A percentile compares a stretch with the other conserved stretches of the same genome.
Evolutionary conservation across 2,329 filamentous ascomycete genomes (phyloP).

Genomic region (Aspergillus ustus): DNA sequence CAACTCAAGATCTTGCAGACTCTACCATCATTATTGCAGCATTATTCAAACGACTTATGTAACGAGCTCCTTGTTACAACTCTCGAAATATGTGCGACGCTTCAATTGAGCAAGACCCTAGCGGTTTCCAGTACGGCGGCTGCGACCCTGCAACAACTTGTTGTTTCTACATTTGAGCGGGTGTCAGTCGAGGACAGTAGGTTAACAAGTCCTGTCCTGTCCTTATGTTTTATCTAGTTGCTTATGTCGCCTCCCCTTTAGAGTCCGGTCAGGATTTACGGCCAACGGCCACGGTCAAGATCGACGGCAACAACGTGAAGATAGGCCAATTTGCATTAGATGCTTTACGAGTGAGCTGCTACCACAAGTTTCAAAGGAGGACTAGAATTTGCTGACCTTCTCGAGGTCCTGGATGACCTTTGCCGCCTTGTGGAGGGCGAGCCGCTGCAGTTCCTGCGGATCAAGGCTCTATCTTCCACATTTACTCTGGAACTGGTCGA

Average conservation of each 20-base stretch:
- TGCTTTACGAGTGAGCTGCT: conserved; percentile 69
- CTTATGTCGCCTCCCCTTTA: conserved; percentile 20
- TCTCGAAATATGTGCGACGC: conserved; percentile 86
- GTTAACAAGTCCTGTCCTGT: conserved; percentile 33
- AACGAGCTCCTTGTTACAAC: conserved; percentile 80
- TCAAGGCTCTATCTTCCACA: conserved; percentile 76
- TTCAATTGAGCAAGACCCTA: conserved; percentile 89
- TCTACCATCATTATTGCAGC: conserved; percentile 84
- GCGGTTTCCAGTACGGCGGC: conserved; percentile 95
- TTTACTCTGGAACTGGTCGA: conserved; percentile 92
- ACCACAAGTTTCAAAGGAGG: not conserved
- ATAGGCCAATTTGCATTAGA: conserved; percentile 80
- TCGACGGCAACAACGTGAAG: conserved; percentile 66
- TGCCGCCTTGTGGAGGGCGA: conserved; percentile 86
- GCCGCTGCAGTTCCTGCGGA: conserved; percentile 78
- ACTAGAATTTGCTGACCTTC: conserved; percentile 8
- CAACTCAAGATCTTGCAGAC: conserved; percentile 96
- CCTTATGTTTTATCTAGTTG: not conserved
- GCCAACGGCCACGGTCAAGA: conserved; percentile 68
- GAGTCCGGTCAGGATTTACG: conserved; percentile 52
- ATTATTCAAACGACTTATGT: conserved; percentile 80
- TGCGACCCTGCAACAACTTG: conserved; percentile 92
- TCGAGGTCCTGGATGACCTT: conserved; percentile 81
- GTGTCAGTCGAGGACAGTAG: conserved; percentile 79
- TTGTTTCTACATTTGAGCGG: conserved; percentile 92